Conservation (phyloP, 352 stramenopile genomes). For the Phytophthora fragariaefolia region DNA sequence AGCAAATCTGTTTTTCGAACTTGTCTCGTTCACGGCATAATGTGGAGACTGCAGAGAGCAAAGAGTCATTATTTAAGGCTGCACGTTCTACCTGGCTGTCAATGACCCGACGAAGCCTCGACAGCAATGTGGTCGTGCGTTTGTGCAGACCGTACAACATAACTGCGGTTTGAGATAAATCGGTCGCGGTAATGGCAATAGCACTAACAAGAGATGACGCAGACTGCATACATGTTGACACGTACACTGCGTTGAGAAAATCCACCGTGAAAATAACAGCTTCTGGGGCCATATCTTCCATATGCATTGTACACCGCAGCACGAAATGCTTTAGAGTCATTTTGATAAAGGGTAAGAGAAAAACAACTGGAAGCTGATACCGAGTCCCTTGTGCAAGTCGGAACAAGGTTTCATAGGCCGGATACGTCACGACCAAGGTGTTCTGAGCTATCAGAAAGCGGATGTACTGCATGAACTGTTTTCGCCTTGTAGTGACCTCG, state of each 20-base stretch:
- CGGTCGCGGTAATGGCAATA: conserved; percentile 7
- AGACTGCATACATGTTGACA: conserved; percentile 31
- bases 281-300: conserved; percentile 27
- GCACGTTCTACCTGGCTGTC: not conserved
- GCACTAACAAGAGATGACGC: conserved; percentile 12
- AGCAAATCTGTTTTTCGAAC: conserved; percentile 1
- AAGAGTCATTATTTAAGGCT: not conserved
- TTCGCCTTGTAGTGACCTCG: conserved; percentile 8
- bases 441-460: conserved; percentile 17
- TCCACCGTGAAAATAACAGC: conserved; percentile 33
- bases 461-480: conserved; percentile 19
- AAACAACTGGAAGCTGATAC: conserved; percentile 15
- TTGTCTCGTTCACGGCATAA: conserved; percentile 6
- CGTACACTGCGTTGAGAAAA: conserved; percentile 32
- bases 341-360: conserved; percentile 38
- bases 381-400: not conserved
- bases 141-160: conserved; percentile 23
- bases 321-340: conserved; percentile 23
- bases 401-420: conserved; percentile 20
- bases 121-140: conserved; percentile 9
- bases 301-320: not conserved
- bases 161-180: conserved; percentile 16
- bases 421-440: conserved; percentile 13
- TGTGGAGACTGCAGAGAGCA: not conserved
- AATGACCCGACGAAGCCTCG: not conserved